Base-by-base conservation (phyloP, 2,329 filamentous ascomycete species). In the Talaromyces verruculosus region DNA sequence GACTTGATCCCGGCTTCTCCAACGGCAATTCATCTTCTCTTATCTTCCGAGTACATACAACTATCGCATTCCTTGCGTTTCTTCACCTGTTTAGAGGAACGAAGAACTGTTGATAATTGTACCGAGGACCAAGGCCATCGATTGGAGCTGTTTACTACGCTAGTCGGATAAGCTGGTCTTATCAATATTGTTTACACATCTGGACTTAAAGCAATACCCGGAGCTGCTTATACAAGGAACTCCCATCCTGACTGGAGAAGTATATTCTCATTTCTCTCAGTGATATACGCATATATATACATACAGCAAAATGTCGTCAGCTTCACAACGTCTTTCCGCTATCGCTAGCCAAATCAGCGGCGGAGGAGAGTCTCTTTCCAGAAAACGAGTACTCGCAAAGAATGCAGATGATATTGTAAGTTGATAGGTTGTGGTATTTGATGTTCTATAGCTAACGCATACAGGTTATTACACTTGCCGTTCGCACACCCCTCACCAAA, bases 321-420 rank as follows among this genome's bases (percentile, higher is more conserved):
- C 76, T 63, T 75, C 79, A 57, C 76, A 77, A 69, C 75, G 79
- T 25, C 69, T 78, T 63, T 79, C 73, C 39, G 79, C 79, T 13
- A 79, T 82, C 68, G 70, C 79, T 19, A 75, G 74, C 65, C 80
- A 82, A 68, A 65, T 82, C n/a, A 70, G 73, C 37, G 74, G 75
- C 47, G 67, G 73, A 28, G 74, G 75, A 37, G 68, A 74, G 22
- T 70, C 72, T 1, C 67, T 71, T 22, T 72, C 73, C 28, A 76
- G 71, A 67, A 71, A 77, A 37, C 72, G 72, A 33, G 61, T 79
- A 28, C 66, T 79, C 15, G 67, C 73, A 2, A 77, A 78, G 68
- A 78, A 76, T 63, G 70, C 77, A 13, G 77, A 79, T 67, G 77
- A 79, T 72, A 70, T 79, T 45, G 77, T 81, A 73, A 62, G 77